These are phyloP conservation scores for Candida ovalis DNA, from an alignment of 805 yeast species.

Conservation along the genomic window DNA sequence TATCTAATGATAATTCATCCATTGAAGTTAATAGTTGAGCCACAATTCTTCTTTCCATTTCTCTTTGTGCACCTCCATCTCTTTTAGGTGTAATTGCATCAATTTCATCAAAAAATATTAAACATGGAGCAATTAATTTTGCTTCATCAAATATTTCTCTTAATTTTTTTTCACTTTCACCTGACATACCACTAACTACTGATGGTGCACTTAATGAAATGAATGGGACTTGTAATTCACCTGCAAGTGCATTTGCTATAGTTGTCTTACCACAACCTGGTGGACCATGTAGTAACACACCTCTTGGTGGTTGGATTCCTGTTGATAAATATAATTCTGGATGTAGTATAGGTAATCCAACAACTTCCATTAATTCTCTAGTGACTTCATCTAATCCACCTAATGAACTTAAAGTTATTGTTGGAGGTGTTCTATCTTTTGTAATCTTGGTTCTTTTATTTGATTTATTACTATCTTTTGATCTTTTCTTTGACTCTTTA, in stretches of 20 bases:
- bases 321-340: slow-evolving; percentile 86
- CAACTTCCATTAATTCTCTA: slow-evolving; percentile 80
- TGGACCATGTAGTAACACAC: slow-evolving; percentile 92
- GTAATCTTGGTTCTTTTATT: slow-evolving; percentile 32
- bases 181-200: slow-evolving; percentile 98
- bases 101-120: slow-evolving; percentile 91
- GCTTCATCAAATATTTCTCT: slow-evolving; percentile 95
- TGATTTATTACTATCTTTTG: slow-evolving; percentile 32
- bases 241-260: slow-evolving; percentile 93
- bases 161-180: slow-evolving; percentile 92
- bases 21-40: slow-evolving; percentile 92
- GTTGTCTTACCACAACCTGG: slow-evolving; percentile 99
- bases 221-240: slow-evolving; percentile 90
- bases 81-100: slow-evolving; percentile 98
- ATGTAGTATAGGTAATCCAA: slow-evolving; percentile 88
- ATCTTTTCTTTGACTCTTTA: slow-evolving; percentile 41
- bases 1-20: slow-evolving; percentile 86
- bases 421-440: slow-evolving; percentile 68
- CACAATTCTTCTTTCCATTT: slow-evolving; percentile 95
- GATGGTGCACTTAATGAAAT: slow-evolving; percentile 91
- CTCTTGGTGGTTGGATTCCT: slow-evolving; percentile 95
- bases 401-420: slow-evolving; percentile 60
- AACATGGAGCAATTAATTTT: slow-evolving; percentile 81
- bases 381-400: slow-evolving; percentile 92
- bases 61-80: slow-evolving; percentile 97